phyloP scores from a whole-genome alignment of 1,284 basidiomycete genomes.

The Fomitopsis schrenkii region DNA sequence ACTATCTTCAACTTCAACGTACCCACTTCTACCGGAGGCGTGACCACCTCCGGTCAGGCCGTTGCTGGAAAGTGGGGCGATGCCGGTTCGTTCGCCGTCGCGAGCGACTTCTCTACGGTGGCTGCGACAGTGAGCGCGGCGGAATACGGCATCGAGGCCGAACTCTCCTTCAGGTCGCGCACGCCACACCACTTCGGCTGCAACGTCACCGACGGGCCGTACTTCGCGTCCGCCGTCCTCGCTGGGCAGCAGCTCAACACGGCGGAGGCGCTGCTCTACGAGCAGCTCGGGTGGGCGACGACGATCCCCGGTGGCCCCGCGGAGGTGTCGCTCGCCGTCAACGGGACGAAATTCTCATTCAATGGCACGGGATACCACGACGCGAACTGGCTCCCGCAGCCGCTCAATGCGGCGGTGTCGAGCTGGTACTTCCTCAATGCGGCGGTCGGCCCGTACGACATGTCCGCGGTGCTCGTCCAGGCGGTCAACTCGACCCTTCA shows the following conservation, averaged over 20 bases:
- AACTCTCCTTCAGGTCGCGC: constrained; percentile 14
- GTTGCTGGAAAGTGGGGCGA: constrained; percentile 19
- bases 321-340: constrained; percentile 18
- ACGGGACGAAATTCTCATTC: constrained; percentile 17
- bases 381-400: constrained; percentile 21
- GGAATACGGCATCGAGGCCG: constrained; percentile 12
- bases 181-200: constrained; percentile 19
- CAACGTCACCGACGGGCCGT: constrained; percentile 18
- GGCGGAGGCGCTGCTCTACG: constrained; percentile 18
- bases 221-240: constrained; percentile 17
- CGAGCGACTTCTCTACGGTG: constrained; percentile 16
- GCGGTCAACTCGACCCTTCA: constrained; percentile 15
- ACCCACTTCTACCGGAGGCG: constrained; percentile 14
- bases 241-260: constrained; percentile 8
- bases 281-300: constrained; percentile 23
- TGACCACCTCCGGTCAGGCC: constrained; percentile 13
- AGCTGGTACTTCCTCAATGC: constrained; percentile 24
- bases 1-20: constrained; percentile 16
- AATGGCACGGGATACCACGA: constrained; percentile 25
- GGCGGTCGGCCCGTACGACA: constrained; percentile 21
- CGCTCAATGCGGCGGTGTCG: constrained; percentile 18
- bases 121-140: constrained; percentile 14
- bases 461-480: constrained; percentile 19
- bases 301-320: constrained; percentile 20
- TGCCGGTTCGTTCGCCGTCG: constrained; percentile 16